Base-by-base conservation (phyloP, 306 rosid species). In the Cicer bijugum region DNA sequence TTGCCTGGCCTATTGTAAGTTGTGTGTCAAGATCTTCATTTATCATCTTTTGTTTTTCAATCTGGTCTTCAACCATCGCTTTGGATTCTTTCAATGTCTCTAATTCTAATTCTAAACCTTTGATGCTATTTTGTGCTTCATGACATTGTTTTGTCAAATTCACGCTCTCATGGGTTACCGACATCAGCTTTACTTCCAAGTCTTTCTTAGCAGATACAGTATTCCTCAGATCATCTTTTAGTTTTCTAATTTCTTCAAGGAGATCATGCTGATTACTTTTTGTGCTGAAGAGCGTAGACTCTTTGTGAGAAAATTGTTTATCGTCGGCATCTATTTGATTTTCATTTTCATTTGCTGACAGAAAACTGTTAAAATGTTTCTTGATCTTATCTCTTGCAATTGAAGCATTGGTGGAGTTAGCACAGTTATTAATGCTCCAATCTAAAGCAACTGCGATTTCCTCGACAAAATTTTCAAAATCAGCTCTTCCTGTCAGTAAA, bases 21-120 rank as follows among this genome's bases (percentile, higher is more conserved):
- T 93, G 90, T 9, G 81, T 82, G 45, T 86, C 89, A 23, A 91
- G 91, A 74, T 90, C 97, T 82, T 91, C 91, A 79, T 85, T 89
- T 76, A 83, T 78, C 71, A 58, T 40, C 75, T 83, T 82, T 40
- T 89, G 91, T 64, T 80, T 83, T 64, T 85, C 91, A 28, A 83
- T 68, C 69, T 85, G 87, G 63, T 89, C 88, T 81, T 89, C 89
- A 62, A 77, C 50, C 61, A 72, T 45, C 53, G 53, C 82, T 48
- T 81, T 86, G 55, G 85, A 85, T 75, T 87, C 86, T 56, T 78
- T 84, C 64, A 87, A 23, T 69, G 60, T 60, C 69, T 76, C 79
- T 43, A 91, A 57, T 75, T 89, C 88, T 12, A 81, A 75, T 82
- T 85, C 84, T 82, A 93, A 84, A 77, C 59, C 74, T 78, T 65